A percentile compares a stretch with the other conserved stretches of the same genome.
phyloP scores from a whole-genome alignment of 169 alveolate species.

The Blepharisma undulans region DNA sequence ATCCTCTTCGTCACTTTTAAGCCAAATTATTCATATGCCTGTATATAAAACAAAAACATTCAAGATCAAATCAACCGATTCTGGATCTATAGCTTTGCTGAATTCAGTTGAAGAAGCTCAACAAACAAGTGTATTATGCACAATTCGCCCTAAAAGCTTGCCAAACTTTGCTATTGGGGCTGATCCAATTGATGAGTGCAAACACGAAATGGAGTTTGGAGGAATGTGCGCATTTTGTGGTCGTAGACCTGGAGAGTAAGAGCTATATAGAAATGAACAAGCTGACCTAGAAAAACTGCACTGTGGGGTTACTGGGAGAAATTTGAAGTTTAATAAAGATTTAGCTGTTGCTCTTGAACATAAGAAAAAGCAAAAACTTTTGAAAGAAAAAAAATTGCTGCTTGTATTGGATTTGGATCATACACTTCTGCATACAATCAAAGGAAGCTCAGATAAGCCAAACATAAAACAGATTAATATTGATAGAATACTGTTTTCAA shows the following conservation, averaged over 20 bases:
- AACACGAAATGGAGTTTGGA: not conserved
- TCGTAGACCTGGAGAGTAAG: not conserved
- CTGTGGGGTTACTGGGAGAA: constrained; percentile 19
- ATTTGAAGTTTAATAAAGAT: not conserved
- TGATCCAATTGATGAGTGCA: not conserved
- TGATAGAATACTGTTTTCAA: not conserved
- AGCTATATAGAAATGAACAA: not conserved
- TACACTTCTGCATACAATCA: not conserved
- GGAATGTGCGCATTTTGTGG: constrained; percentile 6
- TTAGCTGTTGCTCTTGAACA: not conserved
- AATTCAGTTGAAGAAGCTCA: not conserved
- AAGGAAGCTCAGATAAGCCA: not conserved
- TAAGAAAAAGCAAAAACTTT: not conserved
- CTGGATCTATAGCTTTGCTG: not conserved
- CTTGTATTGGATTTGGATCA: constrained; percentile 31
- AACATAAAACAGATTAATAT: not conserved
- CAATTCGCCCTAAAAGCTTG: not conserved
- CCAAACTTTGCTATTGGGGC: not conserved
- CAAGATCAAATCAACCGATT: not conserved
- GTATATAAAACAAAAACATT: not conserved
- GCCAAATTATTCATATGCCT: not conserved
- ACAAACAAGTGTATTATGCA: not conserved
- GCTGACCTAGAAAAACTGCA: not conserved
- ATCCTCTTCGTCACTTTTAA: not conserved
- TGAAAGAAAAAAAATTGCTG: not conserved